These are phyloP conservation scores for Xanthoconium separans DNA, from an alignment of 1,284 basidiomycete species.

Conservation along the genomic window DNA sequence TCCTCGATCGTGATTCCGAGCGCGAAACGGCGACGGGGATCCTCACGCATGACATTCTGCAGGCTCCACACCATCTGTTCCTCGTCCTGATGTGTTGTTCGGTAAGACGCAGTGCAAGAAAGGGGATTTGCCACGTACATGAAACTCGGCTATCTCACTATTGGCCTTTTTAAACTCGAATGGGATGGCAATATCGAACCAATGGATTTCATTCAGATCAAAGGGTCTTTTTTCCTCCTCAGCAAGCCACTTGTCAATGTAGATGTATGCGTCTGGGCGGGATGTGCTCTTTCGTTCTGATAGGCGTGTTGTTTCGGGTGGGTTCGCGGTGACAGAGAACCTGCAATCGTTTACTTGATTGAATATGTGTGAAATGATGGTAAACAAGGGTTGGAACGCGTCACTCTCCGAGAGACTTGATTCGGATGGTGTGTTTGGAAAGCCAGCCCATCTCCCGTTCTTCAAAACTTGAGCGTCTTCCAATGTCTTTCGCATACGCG, in stretches of 20 bases:
- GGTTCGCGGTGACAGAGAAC: neutral
- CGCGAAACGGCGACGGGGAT: neutral
- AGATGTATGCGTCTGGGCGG: neutral
- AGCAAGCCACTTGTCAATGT: neutral
- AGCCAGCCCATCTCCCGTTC: neutral
- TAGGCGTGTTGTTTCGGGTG: neutral
- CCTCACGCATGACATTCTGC: neutral
- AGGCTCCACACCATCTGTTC: neutral
- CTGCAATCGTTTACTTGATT: neutral
- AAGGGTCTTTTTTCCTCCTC: neutral
- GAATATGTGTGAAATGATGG: neutral
- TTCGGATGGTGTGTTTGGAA: neutral
- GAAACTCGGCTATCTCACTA: neutral
- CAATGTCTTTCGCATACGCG: neutral
- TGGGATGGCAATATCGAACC: neutral
- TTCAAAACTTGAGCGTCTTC: neutral
- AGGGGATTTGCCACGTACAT: neutral
- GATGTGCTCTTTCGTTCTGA: neutral
- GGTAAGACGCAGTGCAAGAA: no score
- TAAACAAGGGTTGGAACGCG: neutral
- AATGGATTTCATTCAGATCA: neutral
- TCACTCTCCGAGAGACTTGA: neutral
- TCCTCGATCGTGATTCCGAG: neutral
- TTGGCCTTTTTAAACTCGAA: neutral
- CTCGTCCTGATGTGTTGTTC: neutral